A percentile compares a stretch with the other conserved stretches of the same genome.
These are phyloP conservation scores for Silene uniflora DNA, from an alignment of 148 eudicot genomes.

Conservation along the genomic window DNA sequence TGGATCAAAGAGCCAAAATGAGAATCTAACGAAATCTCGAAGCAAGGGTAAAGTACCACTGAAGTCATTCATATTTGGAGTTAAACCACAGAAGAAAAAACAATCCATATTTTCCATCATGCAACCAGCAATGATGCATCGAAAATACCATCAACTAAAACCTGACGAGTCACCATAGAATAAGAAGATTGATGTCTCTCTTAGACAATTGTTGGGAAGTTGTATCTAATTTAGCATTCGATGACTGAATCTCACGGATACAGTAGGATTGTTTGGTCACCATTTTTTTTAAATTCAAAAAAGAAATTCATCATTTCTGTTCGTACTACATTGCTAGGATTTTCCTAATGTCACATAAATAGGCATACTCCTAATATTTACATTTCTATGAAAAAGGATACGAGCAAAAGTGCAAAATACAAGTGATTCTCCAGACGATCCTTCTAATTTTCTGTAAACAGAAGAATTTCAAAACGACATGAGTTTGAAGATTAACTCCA, in stretches of 20 bases:
- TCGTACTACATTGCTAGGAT: conserved; percentile 12
- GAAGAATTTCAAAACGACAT: not conserved
- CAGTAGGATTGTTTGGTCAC: conserved; percentile 14
- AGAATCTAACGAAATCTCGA: conserved; percentile 21
- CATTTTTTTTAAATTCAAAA: not conserved
- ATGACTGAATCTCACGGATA: conserved; percentile 5
- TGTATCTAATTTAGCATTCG: conserved; percentile 7
- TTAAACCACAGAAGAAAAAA: conserved; percentile 56
- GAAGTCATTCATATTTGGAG: conserved; percentile 72
- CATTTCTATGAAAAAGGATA: not conserved
- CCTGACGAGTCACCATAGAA: conserved; percentile 24
- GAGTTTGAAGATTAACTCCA: not conserved
- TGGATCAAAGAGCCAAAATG: conserved; percentile 34
- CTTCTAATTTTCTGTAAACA: not conserved
- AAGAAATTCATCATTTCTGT: conserved; percentile 1
- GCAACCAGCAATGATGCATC: conserved; percentile 38
- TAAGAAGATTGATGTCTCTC: not conserved
- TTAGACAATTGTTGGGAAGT: conserved; percentile 17
- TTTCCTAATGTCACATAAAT: conserved; percentile 3
- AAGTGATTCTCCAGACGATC: not conserved
- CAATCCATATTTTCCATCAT: conserved; percentile 56
- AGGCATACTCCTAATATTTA: conserved; percentile 4
- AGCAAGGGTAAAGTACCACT: conserved; percentile 49
- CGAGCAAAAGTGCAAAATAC: not conserved
- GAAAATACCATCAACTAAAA: conserved; percentile 32